Evolutionary conservation across 192 early-diverging fungal genomes (phyloP), one percentile per base, ranked within the genome.

Genomic region (Rhizophagus sp.): DNA sequence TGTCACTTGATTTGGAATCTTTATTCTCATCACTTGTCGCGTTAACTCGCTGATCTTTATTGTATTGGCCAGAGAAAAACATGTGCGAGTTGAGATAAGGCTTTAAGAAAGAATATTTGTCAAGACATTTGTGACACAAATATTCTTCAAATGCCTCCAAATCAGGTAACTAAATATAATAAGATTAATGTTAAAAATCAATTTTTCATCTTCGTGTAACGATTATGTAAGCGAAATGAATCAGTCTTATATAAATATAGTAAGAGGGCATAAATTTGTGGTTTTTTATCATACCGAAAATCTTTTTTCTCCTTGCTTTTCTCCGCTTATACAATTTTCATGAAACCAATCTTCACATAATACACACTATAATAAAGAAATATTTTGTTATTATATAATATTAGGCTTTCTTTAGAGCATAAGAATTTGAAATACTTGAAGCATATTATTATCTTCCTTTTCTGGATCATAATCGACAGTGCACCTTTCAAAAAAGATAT

Each of bases 261-360:
- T 57, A 57, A 19, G 17, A 22, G 17, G 52, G 19, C 52, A 57
- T 17, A 22, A 19, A 78, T 84, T 44, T 62, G 34, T 34, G 2
- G 4, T 34, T 4, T 30, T 70, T 30, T 10, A 75, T 25, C 44
- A 33, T 68, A 76, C 64, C 66, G 64, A 64, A 44, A 78, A 76
- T n/a, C 17, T 44, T 44, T 62, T 33, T 11, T 73, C 34, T 57
- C 57, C 66, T 10, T 39, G 66, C 22, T 61, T 73, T 70, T 65
- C 68, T 24, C 85, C 82, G 41, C 90, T 91, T 65, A 95, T 92
- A 72, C 94, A 95, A 6, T 81, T 83, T 47, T 92, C 89, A 81
- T 94, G 93, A 78, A 87, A 93, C 96, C 94, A 95, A 83, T 95
- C 96, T 80, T 96, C 92, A 83, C 97, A 98, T 1, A 94, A 66